Evolutionary conservation across 2,329 filamentous ascomycete genomes (phyloP).

Genomic region (Moelleriella libera): DNA sequence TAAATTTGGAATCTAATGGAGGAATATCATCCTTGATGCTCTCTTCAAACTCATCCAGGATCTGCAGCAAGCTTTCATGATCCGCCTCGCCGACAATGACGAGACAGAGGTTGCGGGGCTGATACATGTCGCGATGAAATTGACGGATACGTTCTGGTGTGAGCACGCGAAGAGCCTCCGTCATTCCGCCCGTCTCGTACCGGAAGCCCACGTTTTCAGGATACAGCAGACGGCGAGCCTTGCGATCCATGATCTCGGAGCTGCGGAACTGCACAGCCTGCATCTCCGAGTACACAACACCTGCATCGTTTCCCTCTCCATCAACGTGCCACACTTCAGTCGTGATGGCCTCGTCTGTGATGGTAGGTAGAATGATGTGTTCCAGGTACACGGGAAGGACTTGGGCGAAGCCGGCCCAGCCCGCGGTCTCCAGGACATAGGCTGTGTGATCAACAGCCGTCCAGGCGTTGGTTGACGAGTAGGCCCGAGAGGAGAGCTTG

Average conservation of each 20-base stretch:
- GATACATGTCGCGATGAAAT: slow-evolving; percentile 95
- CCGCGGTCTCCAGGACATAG: slow-evolving; percentile 87
- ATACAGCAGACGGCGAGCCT: slow-evolving; percentile 67
- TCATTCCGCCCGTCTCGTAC: slow-evolving; percentile 97
- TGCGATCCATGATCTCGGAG: slow-evolving; percentile 75
- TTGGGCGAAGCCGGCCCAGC: slow-evolving; percentile 93
- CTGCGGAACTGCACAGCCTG: slow-evolving; percentile 83
- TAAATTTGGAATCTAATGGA: slow-evolving; percentile 58
- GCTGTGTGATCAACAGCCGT: slow-evolving; percentile 93
- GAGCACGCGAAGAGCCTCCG: slow-evolving; percentile 74
- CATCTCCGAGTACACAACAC: slow-evolving; percentile 98
- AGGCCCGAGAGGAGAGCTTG: slow-evolving; percentile 84
- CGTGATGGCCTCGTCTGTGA: slow-evolving; percentile 85
- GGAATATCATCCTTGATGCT: slow-evolving; percentile 76
- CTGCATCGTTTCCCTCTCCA: slow-evolving; percentile 85
- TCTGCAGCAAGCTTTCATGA: slow-evolving; percentile 63
- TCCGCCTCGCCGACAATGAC: slow-evolving; percentile 87
- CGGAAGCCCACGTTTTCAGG: slow-evolving; percentile 83
- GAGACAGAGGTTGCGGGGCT: slow-evolving; percentile 86
- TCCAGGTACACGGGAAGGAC: slow-evolving; percentile 92
- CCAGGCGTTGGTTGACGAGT: slow-evolving; percentile 93
- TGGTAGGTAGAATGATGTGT: slow-evolving; percentile 78
- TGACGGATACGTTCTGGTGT: slow-evolving; percentile 83
- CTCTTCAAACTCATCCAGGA: slow-evolving; percentile 78
- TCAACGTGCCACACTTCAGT: slow-evolving; percentile 97